Evolutionary conservation across 371 early-diverging fungal genomes (phyloP), one percentile per base, ranked within the genome.

Genomic region (Mucor piriformis): DNA sequence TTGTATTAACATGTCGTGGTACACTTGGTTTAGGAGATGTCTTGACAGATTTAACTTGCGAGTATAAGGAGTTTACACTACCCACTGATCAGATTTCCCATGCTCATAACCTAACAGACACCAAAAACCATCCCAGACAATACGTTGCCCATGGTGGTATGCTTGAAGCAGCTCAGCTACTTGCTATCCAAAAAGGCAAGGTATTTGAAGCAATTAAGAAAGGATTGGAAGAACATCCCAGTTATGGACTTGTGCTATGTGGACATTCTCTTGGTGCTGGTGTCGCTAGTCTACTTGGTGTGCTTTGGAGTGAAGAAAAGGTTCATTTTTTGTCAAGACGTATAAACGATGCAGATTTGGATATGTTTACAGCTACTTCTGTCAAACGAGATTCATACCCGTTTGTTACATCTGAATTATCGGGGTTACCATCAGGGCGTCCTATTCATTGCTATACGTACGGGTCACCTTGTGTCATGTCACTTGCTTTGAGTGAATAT

Each of bases 1-100:
- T 96, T 11, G 93, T 95, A 0, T 57, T 96, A 13, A 92, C 95
- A 0, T 89, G 93, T 52, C 89, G 97, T 1, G 97, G 97, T 7
- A 96, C 97, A 1, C 78, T 95, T 8, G 94, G 95, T 0, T 72
- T 95, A 50, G 87, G 88, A 3, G 97, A 96, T 60, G 71, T 93
- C 15, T 68, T 96, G 52, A 91, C 94, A 7, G 95, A 96, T 70
- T 79, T 95, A 48, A 88, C 91, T 10, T 93, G 92, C 57, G 84
- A 84, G 33, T 94, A 93, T 70, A 79, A 82, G 44, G 77, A 85
- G n/a, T 73, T 94, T 40, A 59, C 63, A 0, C 64, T 92, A 33
- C 74, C 76, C 0, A 63, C 69, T 2, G 76, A 71, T 18, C 33
- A 52, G 2, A 15, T 52, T 13, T 20, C 51, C 8, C 57, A 63